Evolutionary conservation across 129 eudicot genomes (phyloP), one percentile per base, ranked within the genome.

Genomic region (Lonicera japonica): DNA sequence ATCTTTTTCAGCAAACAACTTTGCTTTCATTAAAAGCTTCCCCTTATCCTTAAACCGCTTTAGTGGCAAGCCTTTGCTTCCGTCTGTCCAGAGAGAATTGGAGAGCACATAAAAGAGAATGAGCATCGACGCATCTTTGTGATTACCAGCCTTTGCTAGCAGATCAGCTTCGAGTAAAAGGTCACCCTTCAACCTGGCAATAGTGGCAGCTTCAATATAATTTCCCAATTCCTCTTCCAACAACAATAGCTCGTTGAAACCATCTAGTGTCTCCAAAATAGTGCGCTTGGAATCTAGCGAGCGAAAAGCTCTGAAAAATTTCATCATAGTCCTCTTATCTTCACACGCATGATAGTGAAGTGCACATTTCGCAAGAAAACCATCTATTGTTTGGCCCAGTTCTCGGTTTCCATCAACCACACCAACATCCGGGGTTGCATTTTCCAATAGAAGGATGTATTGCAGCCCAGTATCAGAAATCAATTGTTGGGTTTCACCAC

Each of bases 211-310:
- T 39, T 70, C 82, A 21, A 62, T 23, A 56, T 77, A 85, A 63
- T 83, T 68, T 21, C 90, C 86, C 0, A 80, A 64, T 69, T 85
- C 95, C 73, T 77, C 86, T 73, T 89, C 97, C 67, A 89, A 57
- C 69, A 64, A 5, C 69, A 82, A 13, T 47, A 89, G 90, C 76
- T 82, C 88, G 43, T 83, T 80, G 11, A 89, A 74, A 65, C 88
- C 70, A 23, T 67, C 82, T 12, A 54, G 8, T 0, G 77, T 69
- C 18, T 45, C 82, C 61, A 89, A 75, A 72, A 85, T 82, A 14
- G 11, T 62, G 8, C 95, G 97, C 43, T 36, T 75, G 3, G 77
- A 68, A 24, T 80, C 86, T 67, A 74, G 64, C 10, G 88, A 71
- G 55, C 51, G 13, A 39, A 89, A 82, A 36, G 81, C 80, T 20